phyloP scores from a whole-genome alignment of 2,329 filamentous ascomycete species.

The Pyrenochaeta sp. region DNA sequence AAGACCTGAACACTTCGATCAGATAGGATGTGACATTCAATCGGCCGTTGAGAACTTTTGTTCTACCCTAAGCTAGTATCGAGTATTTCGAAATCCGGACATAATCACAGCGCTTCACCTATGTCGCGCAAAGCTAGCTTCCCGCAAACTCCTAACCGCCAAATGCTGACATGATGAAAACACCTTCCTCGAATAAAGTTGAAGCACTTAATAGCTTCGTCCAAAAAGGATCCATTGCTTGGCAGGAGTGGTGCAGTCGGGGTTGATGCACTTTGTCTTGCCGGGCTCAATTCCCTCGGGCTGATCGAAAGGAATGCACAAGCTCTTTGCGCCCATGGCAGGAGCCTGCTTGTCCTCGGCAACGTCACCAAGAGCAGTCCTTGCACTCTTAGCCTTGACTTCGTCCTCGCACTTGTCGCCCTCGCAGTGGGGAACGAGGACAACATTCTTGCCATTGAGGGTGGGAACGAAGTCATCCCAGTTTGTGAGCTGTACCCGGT shows the following conservation, averaged over 20 bases:
- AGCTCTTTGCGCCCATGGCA: conserved; percentile 77
- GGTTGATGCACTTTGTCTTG: conserved; percentile 90
- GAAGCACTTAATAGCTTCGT: conserved; percentile 50
- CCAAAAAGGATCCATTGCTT: conserved; percentile 95
- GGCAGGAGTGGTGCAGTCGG: conserved; percentile 78
- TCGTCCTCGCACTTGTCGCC: conserved; percentile 87
- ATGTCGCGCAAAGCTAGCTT: conserved; percentile 14
- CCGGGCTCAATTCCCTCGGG: conserved; percentile 79
- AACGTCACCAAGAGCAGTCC: conserved; percentile 71
- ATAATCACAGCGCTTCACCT: conserved; percentile 10
- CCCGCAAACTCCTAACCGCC: conserved; percentile 28
- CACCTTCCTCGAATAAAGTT: not conserved
- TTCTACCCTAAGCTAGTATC: conserved; percentile 6
- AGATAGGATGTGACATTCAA: conserved; percentile 3
- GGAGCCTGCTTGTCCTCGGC: conserved; percentile 76
- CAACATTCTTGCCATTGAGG: conserved; percentile 89
- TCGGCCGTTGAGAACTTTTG: conserved; percentile 5
- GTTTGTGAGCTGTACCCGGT: conserved; percentile 79
- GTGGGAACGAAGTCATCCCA: conserved; percentile 93
- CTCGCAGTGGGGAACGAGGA: conserved; percentile 89
- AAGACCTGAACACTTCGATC: not conserved
- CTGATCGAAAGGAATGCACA: conserved; percentile 86
- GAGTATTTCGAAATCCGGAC: conserved; percentile 9
- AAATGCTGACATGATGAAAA: conserved; percentile 26
- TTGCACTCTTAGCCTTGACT: conserved; percentile 90